A percentile compares a stretch with the other conserved stretches of the same genome.
Evolutionary conservation across 768 basidiomycete genomes (phyloP).

Genomic region (Pulveroboletus sp.): DNA sequence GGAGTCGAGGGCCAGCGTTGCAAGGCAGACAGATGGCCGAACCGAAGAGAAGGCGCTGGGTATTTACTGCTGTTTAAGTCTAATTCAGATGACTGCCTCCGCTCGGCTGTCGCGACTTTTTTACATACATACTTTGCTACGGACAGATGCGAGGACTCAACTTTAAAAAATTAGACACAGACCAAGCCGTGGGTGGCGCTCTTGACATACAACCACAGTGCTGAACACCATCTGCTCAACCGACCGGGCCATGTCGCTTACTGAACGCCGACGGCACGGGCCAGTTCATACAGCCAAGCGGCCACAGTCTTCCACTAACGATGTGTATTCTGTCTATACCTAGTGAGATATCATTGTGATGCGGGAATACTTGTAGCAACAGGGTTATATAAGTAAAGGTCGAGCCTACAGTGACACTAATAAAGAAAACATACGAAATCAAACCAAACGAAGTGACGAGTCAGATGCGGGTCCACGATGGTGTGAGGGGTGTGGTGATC

Average conservation of each 20-base stretch:
- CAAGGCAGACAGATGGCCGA: not conserved
- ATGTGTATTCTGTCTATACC: slow-evolving; percentile 23
- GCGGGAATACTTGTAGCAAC: slow-evolving; percentile 30
- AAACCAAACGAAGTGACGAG: slow-evolving; percentile 14
- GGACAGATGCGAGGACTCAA: no score
- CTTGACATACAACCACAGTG: not conserved
- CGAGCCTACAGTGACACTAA: slow-evolving; percentile 23
- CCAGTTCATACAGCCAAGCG: not conserved
- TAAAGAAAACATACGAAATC: slow-evolving; percentile 24
- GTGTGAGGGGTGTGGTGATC: slow-evolving; percentile 14
- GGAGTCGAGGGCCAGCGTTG: not conserved
- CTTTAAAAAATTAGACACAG: no score
- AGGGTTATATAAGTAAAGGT: slow-evolving; percentile 27
- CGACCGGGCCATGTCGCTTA: not conserved
- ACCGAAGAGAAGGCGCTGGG: slow-evolving; percentile 6
- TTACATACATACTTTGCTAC: no score
- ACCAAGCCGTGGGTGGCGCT: no score
- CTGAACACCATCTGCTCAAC: no score
- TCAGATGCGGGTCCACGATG: slow-evolving; percentile 17
- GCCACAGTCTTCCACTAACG: slow-evolving; percentile 12
- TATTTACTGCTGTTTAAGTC: slow-evolving; percentile 25
- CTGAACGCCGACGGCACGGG: not conserved
- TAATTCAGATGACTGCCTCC: slow-evolving; percentile 17
- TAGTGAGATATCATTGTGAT: slow-evolving; percentile 28
- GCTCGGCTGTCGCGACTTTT: not conserved